phyloP scores from a whole-genome alignment of 371 early-diverging fungal species.

The Batkoa obscura region DNA sequence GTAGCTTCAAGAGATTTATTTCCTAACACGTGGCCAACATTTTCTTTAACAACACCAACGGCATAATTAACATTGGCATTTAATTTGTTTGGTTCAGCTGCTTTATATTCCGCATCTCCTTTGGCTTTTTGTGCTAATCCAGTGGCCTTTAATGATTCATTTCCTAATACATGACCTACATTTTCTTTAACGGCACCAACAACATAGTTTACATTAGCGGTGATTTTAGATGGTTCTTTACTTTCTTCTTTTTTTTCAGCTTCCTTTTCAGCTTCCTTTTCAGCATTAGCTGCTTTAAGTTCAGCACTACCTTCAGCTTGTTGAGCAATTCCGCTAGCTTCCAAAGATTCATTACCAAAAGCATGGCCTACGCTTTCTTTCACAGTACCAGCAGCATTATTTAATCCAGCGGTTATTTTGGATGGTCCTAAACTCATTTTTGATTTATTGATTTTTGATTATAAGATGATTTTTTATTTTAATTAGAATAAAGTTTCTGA shows the following conservation, averaged over 20 bases:
- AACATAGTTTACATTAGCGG: not conserved
- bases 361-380: conserved; percentile 11
- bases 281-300: not conserved
- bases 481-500: too few species aligned
- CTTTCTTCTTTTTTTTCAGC: too few species aligned
- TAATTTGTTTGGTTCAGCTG: not conserved
- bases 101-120: not conserved
- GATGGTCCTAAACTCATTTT: too few species aligned
- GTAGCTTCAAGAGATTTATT: not conserved
- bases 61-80: not conserved
- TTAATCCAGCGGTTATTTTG: not conserved
- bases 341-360: conserved; percentile 3
- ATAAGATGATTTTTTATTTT: too few species aligned
- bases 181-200: conserved; percentile 11
- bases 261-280: too few species aligned
- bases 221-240: not conserved
- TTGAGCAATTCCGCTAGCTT: not conserved
- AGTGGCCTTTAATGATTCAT: not conserved
- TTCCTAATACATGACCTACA: conserved; percentile 10
- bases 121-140: not conserved
- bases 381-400: conserved; percentile 7
- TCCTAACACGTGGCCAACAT: conserved; percentile 9
- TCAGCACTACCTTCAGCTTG: not conserved
- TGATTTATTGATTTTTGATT: too few species aligned
- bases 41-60: conserved; percentile 12